Evolutionary conservation across 2,329 filamentous ascomycete species (phyloP).

Genomic region (Ophiostoma sp.): DNA sequence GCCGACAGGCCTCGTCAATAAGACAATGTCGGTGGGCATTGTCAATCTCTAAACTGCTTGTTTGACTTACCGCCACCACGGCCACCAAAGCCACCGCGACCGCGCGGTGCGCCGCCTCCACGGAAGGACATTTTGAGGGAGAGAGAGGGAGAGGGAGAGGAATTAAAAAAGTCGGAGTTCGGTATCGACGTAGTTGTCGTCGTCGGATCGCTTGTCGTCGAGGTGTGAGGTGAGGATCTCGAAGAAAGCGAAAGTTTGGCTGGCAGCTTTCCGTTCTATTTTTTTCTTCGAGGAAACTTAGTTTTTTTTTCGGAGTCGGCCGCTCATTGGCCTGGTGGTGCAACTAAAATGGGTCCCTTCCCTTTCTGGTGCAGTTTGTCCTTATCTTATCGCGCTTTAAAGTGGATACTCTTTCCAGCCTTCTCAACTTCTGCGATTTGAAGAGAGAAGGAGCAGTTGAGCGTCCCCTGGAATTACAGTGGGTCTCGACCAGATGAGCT

Average conservation of each 20-base stretch:
- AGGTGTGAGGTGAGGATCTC: not conserved
- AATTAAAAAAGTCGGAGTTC: not conserved
- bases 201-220: constrained; percentile 8
- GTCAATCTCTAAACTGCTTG: not conserved
- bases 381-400: not conserved
- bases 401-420: not conserved
- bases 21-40: too few species aligned
- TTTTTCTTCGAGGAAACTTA: constrained; percentile 13
- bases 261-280: not conserved
- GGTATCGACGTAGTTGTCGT: not conserved
- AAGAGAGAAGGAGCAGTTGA: not conserved
- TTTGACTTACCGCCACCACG: constrained; percentile 49
- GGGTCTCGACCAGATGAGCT: not conserved
- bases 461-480: constrained; percentile 8
- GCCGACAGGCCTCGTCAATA: not conserved
- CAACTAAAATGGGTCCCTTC: not conserved
- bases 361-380: not conserved
- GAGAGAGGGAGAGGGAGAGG: not conserved
- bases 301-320: not conserved
- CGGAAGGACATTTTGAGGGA: constrained; percentile 61
- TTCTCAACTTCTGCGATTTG: not conserved
- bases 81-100: constrained; percentile 51
- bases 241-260: constrained; percentile 9
- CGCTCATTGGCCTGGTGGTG: not conserved
- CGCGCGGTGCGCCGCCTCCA: constrained; percentile 47